These are phyloP conservation scores for Cladophialophora carrionii DNA, from an alignment of 2,329 filamentous ascomycete genomes.

Conservation along the genomic window DNA sequence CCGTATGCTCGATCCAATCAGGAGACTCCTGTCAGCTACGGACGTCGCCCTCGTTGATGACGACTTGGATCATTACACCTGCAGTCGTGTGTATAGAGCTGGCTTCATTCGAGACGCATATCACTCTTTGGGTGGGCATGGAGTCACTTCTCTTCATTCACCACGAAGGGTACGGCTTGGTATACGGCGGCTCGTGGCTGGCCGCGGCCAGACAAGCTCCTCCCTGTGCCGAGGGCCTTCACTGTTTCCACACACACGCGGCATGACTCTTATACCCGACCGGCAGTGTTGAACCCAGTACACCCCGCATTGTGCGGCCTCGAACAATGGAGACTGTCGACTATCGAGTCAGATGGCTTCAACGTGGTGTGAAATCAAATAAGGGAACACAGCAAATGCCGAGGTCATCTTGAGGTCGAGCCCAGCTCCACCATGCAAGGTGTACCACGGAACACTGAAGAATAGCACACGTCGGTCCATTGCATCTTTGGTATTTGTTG, in stretches of 20 bases:
- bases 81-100: not conserved
- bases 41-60: not conserved
- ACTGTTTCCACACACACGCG: not conserved
- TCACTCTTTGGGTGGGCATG: not conserved
- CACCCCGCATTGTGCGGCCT: not conserved
- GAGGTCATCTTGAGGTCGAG: slow-evolving; percentile 5
- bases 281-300: not conserved
- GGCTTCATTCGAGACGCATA: not conserved
- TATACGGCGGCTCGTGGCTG: not conserved
- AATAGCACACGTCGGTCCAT: not conserved
- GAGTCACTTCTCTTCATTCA: not conserved
- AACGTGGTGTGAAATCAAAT: not conserved
- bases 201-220: not conserved
- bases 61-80: not conserved
- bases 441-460: not conserved
- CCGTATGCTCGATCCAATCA: no score
- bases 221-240: not conserved
- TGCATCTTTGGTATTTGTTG: not conserved
- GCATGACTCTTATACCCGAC: not conserved
- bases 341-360: not conserved
- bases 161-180: not conserved
- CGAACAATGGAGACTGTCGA: not conserved
- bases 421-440: not conserved
- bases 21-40: no score
- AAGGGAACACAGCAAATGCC: not conserved